Evolutionary conservation across 352 stramenopile species (phyloP), one percentile per base, ranked within the genome.

Genomic region (Phytophthora cryptogea): DNA sequence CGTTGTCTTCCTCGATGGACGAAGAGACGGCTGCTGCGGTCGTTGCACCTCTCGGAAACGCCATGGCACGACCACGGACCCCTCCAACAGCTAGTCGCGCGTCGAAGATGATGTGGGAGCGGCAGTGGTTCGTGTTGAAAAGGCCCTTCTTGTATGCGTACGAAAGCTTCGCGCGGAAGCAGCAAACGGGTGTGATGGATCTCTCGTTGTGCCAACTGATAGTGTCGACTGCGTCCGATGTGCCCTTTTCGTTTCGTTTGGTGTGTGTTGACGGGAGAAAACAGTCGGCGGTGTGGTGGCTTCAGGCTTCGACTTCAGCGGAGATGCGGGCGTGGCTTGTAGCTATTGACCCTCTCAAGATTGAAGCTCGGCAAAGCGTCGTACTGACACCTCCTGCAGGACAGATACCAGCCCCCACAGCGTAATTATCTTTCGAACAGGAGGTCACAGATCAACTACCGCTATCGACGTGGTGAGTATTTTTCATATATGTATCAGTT

Each of bases 111-210:
- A 59, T 46, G 6, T 94, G 85, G 80, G 72, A 92, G 23, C 69
- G 85, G 0, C 81, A 85, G 31, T 94, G 83, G 85, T 90, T 94
- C 37, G 85, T 94, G 23, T 60, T 94, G 41, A 88, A 90, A 46
- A 71, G 77, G 1, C 85, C 85, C 20, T 92, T 94, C 51, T 62
- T 94, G 28, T 92, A 91, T 53, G 68, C 59, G 1, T 94, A 90
- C 67, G 76, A 86, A 60, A 86, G 64, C 47, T 89, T 90, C 32
- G 79, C 80, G 0, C 66, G 73, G 13, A 86, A 91, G 37, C 74
- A 86, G 10, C 69, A 88, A 40, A 75, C 83, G 2, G 80, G 85
- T 20, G 79, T 92, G 11, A 71, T 94, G 53, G 85, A 94, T 67
- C 66, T 92, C 11, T 88, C 77, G 3, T 66, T 73, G 23, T 88